phyloP scores from a whole-genome alignment of 306 rosid species.

The Dalbergia cochinchinensis region DNA sequence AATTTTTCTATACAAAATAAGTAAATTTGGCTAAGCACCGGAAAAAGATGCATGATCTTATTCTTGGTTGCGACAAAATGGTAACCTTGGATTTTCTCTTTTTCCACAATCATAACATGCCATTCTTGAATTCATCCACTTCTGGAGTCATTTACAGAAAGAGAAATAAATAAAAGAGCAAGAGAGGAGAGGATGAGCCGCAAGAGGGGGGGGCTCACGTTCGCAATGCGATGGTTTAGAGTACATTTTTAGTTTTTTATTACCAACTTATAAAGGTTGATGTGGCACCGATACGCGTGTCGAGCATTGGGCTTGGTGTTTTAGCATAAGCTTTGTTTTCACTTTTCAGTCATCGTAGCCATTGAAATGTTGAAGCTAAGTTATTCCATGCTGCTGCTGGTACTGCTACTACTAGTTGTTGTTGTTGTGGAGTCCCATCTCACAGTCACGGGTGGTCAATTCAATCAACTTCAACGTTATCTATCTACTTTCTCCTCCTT shows the following conservation, averaged over 20 bases:
- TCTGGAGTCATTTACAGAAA: not conserved
- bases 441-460: not conserved
- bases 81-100: conserved; percentile 15
- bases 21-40: too few species aligned
- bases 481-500: too few species aligned
- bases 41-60: too few species aligned
- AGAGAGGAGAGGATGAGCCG: too few species aligned
- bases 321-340: not conserved
- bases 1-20: too few species aligned
- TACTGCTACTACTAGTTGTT: too few species aligned
- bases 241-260: too few species aligned
- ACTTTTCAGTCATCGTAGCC: not conserved
- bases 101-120: not conserved
- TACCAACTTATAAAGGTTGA: not conserved
- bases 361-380: not conserved
- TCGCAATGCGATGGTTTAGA: too few species aligned
- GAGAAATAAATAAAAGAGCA: not conserved
- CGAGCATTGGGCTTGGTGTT: not conserved
- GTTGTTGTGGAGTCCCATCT: conserved; percentile 30
- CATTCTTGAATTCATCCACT: not conserved
- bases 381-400: too few species aligned
- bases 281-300: not conserved
- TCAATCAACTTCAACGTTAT: not conserved
- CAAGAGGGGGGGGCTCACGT: not conserved
- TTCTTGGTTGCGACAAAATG: not conserved